Evolutionary conservation across 228 moss, liverwort and hornwort genomes (phyloP).

Genomic region (Sphagnum magellanicum): DNA sequence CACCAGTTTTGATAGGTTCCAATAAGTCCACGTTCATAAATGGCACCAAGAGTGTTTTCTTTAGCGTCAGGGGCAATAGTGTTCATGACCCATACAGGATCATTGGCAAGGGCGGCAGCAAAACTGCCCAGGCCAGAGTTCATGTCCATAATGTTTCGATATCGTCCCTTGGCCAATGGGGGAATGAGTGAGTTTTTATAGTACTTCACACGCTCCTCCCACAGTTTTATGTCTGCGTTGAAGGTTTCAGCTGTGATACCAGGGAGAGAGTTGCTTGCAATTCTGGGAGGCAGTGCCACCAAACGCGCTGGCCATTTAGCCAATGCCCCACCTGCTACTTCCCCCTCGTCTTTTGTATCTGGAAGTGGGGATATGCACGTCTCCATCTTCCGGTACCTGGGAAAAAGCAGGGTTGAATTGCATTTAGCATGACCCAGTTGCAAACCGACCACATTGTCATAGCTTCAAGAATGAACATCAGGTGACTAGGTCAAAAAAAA

Average conservation of each 20-base stretch:
- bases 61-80: conserved; percentile 67
- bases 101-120: conserved; percentile 71
- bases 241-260: conserved; percentile 47
- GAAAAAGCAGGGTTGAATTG: not conserved
- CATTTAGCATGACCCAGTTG: too few species aligned
- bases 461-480: too few species aligned
- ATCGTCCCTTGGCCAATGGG: conserved; percentile 53
- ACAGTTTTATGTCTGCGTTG: conserved; percentile 48
- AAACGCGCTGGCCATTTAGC: conserved; percentile 71
- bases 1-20: conserved; percentile 98
- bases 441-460: too few species aligned
- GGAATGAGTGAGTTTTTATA: conserved; percentile 60
- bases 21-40: conserved; percentile 86
- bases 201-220: conserved; percentile 53
- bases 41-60: conserved; percentile 66
- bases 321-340: conserved; percentile 68
- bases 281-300: conserved; percentile 63
- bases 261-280: conserved; percentile 60
- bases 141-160: conserved; percentile 97
- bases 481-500: too few species aligned
- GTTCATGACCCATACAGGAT: conserved; percentile 90
- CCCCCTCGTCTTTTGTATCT: conserved; percentile 37
- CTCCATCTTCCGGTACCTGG: conserved; percentile 85
- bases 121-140: conserved; percentile 90
- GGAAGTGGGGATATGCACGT: conserved; percentile 87